Conservation (phyloP, 192 early-diverging fungal species). For the Backusella sp. region DNA sequence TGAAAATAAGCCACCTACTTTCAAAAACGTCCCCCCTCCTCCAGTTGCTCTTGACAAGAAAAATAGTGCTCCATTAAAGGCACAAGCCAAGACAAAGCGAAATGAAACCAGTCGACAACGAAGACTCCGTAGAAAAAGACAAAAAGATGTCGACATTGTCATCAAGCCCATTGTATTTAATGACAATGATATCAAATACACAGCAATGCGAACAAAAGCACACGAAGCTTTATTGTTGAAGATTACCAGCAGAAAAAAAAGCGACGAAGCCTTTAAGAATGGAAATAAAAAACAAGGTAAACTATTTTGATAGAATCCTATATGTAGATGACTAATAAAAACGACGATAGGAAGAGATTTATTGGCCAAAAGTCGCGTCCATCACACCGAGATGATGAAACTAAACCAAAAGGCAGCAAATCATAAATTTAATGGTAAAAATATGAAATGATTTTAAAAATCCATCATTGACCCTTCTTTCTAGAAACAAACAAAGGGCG, state of each 20-base stretch:
- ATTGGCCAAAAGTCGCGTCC: neutral
- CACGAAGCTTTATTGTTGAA: neutral
- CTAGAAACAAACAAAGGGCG: neutral
- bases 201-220: neutral
- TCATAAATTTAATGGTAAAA: neutral
- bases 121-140: neutral
- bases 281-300: neutral
- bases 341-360: neutral
- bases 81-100: neutral
- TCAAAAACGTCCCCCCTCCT: neutral
- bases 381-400: neutral
- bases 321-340: too few relatives aligned
- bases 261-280: neutral
- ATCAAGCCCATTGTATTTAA: neutral
- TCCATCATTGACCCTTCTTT: neutral
- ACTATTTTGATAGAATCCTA: neutral
- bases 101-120: neutral
- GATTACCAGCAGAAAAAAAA: neutral
- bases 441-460: neutral
- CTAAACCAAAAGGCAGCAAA: neutral
- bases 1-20: neutral
- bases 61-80: too few relatives aligned
- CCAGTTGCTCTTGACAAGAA: neutral
- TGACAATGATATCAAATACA: neutral
- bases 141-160: neutral